These are phyloP conservation scores for Gossypium ekmanianum DNA, from an alignment of 345 rosid species.

Conservation along the genomic window DNA sequence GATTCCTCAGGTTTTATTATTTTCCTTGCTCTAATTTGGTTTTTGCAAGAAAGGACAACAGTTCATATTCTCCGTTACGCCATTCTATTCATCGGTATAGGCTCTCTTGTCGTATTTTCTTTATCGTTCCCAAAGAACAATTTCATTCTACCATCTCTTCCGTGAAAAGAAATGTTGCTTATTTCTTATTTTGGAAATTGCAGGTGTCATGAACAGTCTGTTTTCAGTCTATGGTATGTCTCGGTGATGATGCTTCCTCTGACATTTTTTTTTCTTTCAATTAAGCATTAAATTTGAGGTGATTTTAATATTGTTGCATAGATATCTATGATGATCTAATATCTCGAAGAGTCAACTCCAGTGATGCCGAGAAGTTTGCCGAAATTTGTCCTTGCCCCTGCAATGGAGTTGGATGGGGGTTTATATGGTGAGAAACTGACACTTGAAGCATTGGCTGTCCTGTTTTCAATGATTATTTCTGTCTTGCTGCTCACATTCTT, in stretches of 20 bases:
- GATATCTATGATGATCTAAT: slow-evolving; percentile 93
- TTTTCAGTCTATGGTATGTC: slow-evolving; percentile 87
- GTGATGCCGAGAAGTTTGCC: slow-evolving; percentile 98
- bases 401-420: slow-evolving; percentile 92
- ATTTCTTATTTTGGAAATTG: slow-evolving; percentile 22
- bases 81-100: slow-evolving; percentile 86
- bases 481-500: background rate
- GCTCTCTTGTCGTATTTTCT: background rate
- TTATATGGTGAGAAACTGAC: slow-evolving; percentile 60
- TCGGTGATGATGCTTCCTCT: background rate
- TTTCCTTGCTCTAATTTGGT: slow-evolving; percentile 75
- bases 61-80: slow-evolving; percentile 83
- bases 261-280: background rate
- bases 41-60: slow-evolving; percentile 78
- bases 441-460: slow-evolving; percentile 10
- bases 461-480: slow-evolving; percentile 1
- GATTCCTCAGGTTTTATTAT: slow-evolving; percentile 69
- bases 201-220: slow-evolving; percentile 98
- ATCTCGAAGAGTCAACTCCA: slow-evolving; percentile 84
- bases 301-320: slow-evolving; percentile 19
- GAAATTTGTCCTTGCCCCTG: slow-evolving; percentile 95
- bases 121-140: background rate
- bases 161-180: slow-evolving; percentile 14
- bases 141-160: slow-evolving; percentile 3
- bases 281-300: background rate